Percentiles rank a stretch among this genome's conserved stretches.
Conservation (phyloP, 2,329 filamentous ascomycete species). For the Fragosphaeria purpurea region DNA sequence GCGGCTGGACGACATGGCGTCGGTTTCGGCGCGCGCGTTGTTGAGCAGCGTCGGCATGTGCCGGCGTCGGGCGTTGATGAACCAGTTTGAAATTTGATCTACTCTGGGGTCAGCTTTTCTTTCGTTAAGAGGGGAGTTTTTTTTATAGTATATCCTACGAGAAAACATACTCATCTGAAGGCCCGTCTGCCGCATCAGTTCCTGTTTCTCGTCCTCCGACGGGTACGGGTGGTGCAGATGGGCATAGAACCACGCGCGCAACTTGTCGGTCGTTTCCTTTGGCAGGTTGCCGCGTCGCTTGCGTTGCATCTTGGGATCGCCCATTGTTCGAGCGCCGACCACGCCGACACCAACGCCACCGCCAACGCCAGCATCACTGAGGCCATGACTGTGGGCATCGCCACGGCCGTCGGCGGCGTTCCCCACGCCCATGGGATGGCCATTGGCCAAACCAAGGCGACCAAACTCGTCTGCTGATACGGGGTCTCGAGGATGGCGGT, state of each 20-base stretch:
- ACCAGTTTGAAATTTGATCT: constrained; percentile 72
- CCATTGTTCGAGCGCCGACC: constrained; percentile 21
- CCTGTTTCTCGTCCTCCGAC: constrained; percentile 78
- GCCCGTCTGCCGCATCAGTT: constrained; percentile 65
- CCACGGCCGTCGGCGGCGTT: constrained; percentile 19
- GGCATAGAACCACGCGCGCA: constrained; percentile 70
- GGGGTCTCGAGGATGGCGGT: constrained; percentile 17
- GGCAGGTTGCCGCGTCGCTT: constrained; percentile 75
- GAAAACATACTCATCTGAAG: constrained; percentile 63
- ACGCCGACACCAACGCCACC: constrained; percentile 14
- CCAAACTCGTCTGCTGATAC: constrained; percentile 19
- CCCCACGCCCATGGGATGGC: constrained; percentile 2
- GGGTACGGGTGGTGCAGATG: constrained; percentile 77
- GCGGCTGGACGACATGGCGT: constrained; percentile 31
- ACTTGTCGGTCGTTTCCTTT: constrained; percentile 77
- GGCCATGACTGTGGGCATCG: too few species aligned
- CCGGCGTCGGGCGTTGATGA: constrained; percentile 65
- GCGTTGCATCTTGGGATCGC: constrained; percentile 38
- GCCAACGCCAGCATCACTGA: too few species aligned
- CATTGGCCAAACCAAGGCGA: constrained; percentile 6
- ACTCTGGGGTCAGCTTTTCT: neutral
- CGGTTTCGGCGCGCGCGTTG: constrained; percentile 41
- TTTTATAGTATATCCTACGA: too few species aligned
- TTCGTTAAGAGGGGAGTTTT: too few species aligned
- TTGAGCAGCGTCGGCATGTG: constrained; percentile 52